These are phyloP conservation scores for Pleurotus sapidus DNA, from an alignment of 768 basidiomycete species.

Conservation along the genomic window DNA sequence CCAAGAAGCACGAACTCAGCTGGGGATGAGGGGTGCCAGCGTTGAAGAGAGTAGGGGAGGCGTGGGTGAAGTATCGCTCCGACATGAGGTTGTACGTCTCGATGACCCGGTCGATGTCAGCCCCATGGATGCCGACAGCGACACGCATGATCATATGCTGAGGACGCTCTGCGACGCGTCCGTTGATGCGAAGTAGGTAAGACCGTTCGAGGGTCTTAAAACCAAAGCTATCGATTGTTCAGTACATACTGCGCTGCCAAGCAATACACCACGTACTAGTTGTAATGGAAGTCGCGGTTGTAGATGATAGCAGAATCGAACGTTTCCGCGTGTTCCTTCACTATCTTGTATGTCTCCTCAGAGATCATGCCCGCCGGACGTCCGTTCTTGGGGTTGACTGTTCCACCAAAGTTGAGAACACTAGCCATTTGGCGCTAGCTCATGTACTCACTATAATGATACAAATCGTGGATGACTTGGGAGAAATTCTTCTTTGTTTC, in stretches of 20 bases:
- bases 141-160: slow-evolving; percentile 99
- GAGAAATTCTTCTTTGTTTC: slow-evolving; percentile 99
- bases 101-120: slow-evolving; percentile 82
- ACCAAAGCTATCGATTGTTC: slow-evolving; percentile 66
- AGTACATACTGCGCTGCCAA: not conserved
- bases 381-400: slow-evolving; percentile 94
- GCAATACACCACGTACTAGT: slow-evolving; percentile 57
- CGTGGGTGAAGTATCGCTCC: slow-evolving; percentile 97
- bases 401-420: slow-evolving; percentile 15
- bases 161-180: slow-evolving; percentile 93
- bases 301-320: slow-evolving; percentile 97
- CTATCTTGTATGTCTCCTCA: slow-evolving; percentile 76
- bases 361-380: slow-evolving; percentile 89
- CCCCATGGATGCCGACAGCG: slow-evolving; percentile 93
- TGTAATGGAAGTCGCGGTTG: slow-evolving; percentile 97
- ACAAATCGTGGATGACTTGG: slow-evolving; percentile 86
- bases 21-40: slow-evolving; percentile 96
- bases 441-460: slow-evolving; percentile 67
- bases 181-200: slow-evolving; percentile 92
- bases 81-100: slow-evolving; percentile 97
- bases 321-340: slow-evolving; percentile 75
- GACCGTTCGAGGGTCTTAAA: slow-evolving; percentile 99
- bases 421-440: not conserved
- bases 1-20: slow-evolving; percentile 94
- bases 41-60: slow-evolving; percentile 97